phyloP scores from a whole-genome alignment of 2,329 filamentous ascomycete genomes.

The Rhytidhysteron rufulum region DNA sequence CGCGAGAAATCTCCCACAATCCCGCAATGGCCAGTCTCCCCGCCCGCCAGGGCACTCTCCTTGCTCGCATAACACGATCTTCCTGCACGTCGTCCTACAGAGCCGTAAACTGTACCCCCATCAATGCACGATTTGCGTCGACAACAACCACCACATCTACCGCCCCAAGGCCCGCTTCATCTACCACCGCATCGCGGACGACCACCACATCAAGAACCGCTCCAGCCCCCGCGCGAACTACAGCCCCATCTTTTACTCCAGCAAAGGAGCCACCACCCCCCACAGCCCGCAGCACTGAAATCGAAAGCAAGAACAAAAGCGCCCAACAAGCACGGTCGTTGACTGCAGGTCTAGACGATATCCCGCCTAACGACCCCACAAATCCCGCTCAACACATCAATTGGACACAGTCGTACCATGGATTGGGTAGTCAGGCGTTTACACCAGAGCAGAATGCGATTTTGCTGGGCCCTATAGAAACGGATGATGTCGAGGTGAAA shows the following conservation, averaged over 20 bases:
- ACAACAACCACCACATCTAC: constrained; percentile 1
- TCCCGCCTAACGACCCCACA: constrained; percentile 46
- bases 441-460: constrained; percentile 64
- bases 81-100: too few species aligned
- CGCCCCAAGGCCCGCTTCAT: constrained; percentile 1
- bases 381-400: constrained; percentile 58
- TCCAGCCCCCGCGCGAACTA: constrained; percentile 26
- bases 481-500: constrained; percentile 89
- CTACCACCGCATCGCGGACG: constrained; percentile 2
- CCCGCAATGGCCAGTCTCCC: too few species aligned
- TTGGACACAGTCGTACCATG: constrained; percentile 82
- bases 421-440: constrained; percentile 69
- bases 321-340: constrained; percentile 39
- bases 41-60: too few species aligned
- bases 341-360: constrained; percentile 46
- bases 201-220: constrained; percentile 8
- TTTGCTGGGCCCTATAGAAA: constrained; percentile 63
- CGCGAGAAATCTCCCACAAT: too few species aligned
- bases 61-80: too few species aligned
- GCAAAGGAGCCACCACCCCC: constrained; percentile 31
- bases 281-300: constrained; percentile 25
- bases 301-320: constrained; percentile 20
- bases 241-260: constrained; percentile 18
- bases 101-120: too few species aligned
- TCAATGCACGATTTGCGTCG: neutral